Percentiles rank a stretch among this genome's conserved stretches.
These are phyloP conservation scores for Phytopythium kandeliae DNA, from an alignment of 352 stramenopile species.

Conservation along the genomic window DNA sequence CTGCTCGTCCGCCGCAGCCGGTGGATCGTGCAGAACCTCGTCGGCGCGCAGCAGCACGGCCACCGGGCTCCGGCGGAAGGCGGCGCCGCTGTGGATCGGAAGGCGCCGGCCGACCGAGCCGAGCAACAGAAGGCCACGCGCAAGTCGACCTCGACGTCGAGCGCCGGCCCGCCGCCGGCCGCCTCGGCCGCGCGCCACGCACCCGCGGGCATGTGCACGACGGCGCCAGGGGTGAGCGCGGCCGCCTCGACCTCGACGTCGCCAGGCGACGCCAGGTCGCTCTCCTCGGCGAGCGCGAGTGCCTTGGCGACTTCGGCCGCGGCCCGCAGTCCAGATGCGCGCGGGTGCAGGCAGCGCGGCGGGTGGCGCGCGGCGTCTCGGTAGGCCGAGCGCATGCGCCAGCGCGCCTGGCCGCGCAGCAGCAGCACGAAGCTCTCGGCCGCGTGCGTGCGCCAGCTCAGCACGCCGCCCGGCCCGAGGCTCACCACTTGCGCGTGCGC, in stretches of 20 bases:
- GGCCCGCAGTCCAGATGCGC: conserved; percentile 10
- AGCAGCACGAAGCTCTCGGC: conserved; percentile 35
- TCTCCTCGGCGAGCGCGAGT: conserved; percentile 11
- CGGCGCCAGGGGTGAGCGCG: conserved; percentile 19
- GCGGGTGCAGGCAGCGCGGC: conserved; percentile 16
- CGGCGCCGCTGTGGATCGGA: conserved; percentile 24
- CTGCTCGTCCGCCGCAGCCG: conserved; percentile 3
- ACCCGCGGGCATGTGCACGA: conserved; percentile 46
- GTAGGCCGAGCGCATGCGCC: conserved; percentile 25
- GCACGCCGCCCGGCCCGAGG: conserved; percentile 7
- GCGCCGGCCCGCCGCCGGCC: conserved; percentile 10
- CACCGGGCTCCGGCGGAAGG: conserved; percentile 46
- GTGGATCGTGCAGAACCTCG: conserved; percentile 21
- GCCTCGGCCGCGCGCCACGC: conserved; percentile 37
- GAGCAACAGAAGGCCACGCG: not conserved
- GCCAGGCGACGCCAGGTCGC: conserved; percentile 1
- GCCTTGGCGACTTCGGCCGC: conserved; percentile 14
- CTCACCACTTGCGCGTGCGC: not conserved
- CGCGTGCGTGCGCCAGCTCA: conserved; percentile 39
- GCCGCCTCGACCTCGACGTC: conserved; percentile 2
- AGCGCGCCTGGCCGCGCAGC: conserved; percentile 20
- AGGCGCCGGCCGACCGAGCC: conserved; percentile 14
- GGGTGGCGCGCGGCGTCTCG: conserved; percentile 17
- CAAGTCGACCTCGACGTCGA: not conserved
- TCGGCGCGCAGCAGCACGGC: conserved; percentile 29